Percentiles rank a stretch among this genome's conserved stretches.
These are phyloP conservation scores for Flaveria brownii DNA, from an alignment of 129 eudicot species.

Conservation along the genomic window DNA sequence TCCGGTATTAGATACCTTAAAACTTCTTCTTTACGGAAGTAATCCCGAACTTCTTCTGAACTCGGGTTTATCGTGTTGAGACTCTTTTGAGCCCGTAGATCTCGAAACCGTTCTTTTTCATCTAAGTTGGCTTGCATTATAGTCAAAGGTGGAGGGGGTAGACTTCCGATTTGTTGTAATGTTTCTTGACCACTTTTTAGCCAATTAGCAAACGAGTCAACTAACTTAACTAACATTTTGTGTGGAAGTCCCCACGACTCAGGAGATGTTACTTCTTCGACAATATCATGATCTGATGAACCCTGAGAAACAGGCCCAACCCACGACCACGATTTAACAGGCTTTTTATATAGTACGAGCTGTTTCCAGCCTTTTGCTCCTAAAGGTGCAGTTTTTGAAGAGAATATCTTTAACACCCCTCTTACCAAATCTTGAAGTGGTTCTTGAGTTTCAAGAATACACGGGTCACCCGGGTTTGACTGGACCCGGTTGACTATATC, in stretches of 20 bases:
- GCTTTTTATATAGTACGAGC: conserved; percentile 65
- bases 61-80: conserved; percentile 74
- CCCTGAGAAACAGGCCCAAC: conserved; percentile 60
- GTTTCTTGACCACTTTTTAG: conserved; percentile 95
- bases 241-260: conserved; percentile 96
- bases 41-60: conserved; percentile 82
- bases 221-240: conserved; percentile 91
- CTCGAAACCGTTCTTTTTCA: conserved; percentile 92
- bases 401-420: conserved; percentile 82
- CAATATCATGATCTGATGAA: conserved; percentile 53
- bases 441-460: conserved; percentile 93
- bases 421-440: conserved; percentile 90
- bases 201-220: conserved; percentile 97
- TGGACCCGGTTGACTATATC: conserved; percentile 86
- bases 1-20: conserved; percentile 89
- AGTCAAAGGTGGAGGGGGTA: conserved; percentile 77
- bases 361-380: conserved; percentile 99
- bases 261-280: conserved; percentile 86
- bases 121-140: conserved; percentile 72
- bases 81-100: conserved; percentile 93
- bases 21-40: conserved; percentile 84
- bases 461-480: conserved; percentile 96
- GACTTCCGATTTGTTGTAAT: conserved; percentile 86
- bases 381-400: conserved; percentile 87
- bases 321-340: conserved; percentile 87